Evolutionary conservation across 345 rosid genomes (phyloP).

Genomic region (Gossypium herbaceum): DNA sequence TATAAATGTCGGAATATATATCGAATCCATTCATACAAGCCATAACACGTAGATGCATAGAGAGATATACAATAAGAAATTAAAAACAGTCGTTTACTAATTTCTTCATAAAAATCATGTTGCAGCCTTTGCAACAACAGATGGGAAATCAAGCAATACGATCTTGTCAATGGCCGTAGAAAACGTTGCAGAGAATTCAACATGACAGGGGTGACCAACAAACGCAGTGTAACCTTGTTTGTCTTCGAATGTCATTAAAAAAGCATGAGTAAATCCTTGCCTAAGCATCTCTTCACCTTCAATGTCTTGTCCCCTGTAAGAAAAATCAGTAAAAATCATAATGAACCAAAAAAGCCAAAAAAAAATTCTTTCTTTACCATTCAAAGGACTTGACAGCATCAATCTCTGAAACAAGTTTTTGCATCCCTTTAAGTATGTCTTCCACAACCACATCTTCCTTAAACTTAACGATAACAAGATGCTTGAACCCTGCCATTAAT

Average conservation of each 20-base stretch:
- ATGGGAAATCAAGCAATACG: conserved; percentile 66
- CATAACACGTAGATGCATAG: conserved; percentile 10
- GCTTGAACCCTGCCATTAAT: conserved; percentile 64
- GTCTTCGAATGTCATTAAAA: conserved; percentile 67
- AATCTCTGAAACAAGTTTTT: conserved; percentile 64
- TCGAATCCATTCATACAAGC: background rate
- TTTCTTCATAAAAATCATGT: conserved; percentile 14
- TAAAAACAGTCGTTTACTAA: background rate
- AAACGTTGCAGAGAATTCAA: conserved; percentile 78
- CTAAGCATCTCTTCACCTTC: conserved; percentile 86
- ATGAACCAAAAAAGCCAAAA: background rate
- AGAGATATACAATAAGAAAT: background rate
- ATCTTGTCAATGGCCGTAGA: conserved; percentile 73
- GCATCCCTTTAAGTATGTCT: conserved; percentile 74
- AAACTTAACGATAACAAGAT: conserved; percentile 81
- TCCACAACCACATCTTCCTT: conserved; percentile 59
- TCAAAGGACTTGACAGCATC: conserved; percentile 83
- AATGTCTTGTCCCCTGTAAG: conserved; percentile 68
- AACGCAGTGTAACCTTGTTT: conserved; percentile 71
- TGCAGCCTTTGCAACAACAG: conserved; percentile 42
- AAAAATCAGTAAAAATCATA: background rate
- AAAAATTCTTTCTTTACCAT: conserved; percentile 43
- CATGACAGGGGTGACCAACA: conserved; percentile 60
- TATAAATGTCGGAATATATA: no score
- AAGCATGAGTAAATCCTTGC: conserved; percentile 84